Percentiles rank a stretch among this genome's conserved stretches.
Evolutionary conservation across 164 flowering plant genomes (phyloP).

Genomic region (Protea cynaroides): DNA sequence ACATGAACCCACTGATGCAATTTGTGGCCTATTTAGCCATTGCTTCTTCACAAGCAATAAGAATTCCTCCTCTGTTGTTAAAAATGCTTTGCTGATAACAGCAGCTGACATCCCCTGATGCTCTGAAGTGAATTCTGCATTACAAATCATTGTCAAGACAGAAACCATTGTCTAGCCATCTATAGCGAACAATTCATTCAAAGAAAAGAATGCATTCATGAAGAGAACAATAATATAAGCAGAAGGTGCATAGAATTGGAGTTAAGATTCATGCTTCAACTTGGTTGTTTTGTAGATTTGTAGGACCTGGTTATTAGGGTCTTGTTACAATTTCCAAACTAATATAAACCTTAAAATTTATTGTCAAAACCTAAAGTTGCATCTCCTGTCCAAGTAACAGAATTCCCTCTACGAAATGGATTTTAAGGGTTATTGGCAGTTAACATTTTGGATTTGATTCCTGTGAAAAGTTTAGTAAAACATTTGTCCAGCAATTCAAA

Average conservation of each 20-base stretch:
- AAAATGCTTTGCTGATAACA: constrained; percentile 61
- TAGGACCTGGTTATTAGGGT: no score
- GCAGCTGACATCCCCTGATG: constrained; percentile 56
- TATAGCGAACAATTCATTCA: background rate
- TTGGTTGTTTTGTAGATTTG: no score
- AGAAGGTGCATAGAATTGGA: background rate
- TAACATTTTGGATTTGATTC: background rate
- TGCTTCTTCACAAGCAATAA: constrained; percentile 54
- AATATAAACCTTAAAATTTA: background rate
- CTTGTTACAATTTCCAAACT: no score
- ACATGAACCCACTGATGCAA: constrained; percentile 93
- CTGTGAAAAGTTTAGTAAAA: background rate
- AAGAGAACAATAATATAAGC: background rate
- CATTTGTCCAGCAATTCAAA: no score
- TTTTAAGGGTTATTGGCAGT: background rate
- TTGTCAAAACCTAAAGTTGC: background rate
- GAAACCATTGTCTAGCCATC: constrained; percentile 4
- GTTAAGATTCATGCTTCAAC: background rate
- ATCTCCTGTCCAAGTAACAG: no score
- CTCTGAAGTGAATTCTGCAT: constrained; percentile 67
- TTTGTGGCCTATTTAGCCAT: constrained; percentile 60
- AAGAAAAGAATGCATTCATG: background rate
- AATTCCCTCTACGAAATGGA: constrained; percentile 1
- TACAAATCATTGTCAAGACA: constrained; percentile 31
- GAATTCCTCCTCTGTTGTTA: constrained; percentile 76